Conservation (phyloP, 2,329 filamentous ascomycete species). For the Diplodia sapinea region DNA sequence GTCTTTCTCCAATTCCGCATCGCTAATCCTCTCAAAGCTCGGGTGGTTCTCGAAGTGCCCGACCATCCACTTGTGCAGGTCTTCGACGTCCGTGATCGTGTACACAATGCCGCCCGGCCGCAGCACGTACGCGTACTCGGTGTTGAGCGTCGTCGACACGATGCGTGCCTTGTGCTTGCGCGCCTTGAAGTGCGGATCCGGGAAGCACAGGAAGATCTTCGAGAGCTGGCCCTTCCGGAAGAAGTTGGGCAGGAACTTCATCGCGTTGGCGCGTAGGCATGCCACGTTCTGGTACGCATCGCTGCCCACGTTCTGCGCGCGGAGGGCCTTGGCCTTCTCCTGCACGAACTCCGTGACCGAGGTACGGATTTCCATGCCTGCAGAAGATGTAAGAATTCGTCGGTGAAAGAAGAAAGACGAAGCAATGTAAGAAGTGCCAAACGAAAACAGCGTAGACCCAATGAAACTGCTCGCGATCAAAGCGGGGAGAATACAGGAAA, state of each 20-base stretch:
- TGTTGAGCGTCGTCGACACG: slow-evolving; percentile 83
- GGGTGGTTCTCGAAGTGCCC: slow-evolving; percentile 79
- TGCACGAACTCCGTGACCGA: slow-evolving; percentile 91
- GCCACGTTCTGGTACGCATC: slow-evolving; percentile 80
- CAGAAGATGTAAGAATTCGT: slow-evolving; percentile 1
- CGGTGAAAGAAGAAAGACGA: not conserved
- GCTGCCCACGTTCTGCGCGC: slow-evolving; percentile 64
- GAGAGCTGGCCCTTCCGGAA: slow-evolving; percentile 80
- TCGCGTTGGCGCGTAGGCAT: slow-evolving; percentile 89
- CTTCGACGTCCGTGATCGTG: slow-evolving; percentile 96
- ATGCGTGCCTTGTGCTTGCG: slow-evolving; percentile 97
- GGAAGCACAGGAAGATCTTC: slow-evolving; percentile 97
- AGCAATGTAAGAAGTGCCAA: not conserved
- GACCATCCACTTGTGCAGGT: slow-evolving; percentile 93
- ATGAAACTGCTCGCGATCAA: not conserved
- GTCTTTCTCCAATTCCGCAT: slow-evolving; percentile 71
- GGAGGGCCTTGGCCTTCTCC: slow-evolving; percentile 82
- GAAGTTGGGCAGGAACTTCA: slow-evolving; percentile 99
- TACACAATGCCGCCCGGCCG: slow-evolving; percentile 86
- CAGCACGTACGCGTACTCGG: slow-evolving; percentile 90
- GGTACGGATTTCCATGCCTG: slow-evolving; percentile 88
- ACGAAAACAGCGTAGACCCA: not conserved
- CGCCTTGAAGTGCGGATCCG: slow-evolving; percentile 96
- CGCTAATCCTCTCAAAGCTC: slow-evolving; percentile 76
- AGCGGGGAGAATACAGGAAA: not conserved